Conservation (phyloP, 1,139 yeast genomes). For the Candida neerlandica region DNA sequence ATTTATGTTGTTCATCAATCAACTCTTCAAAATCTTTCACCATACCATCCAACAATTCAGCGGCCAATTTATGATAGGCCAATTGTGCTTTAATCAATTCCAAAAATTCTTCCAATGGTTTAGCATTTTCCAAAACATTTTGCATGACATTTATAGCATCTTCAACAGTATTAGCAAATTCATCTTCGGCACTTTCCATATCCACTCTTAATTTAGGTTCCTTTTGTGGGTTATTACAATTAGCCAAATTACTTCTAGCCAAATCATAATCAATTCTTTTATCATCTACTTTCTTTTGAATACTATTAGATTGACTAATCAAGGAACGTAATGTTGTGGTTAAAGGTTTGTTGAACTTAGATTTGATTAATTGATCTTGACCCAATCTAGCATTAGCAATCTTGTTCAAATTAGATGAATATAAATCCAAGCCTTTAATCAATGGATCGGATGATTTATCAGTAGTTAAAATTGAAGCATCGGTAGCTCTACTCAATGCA, state of each 20-base stretch:
- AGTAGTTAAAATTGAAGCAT: constrained; percentile 50
- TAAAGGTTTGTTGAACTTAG: constrained; percentile 72
- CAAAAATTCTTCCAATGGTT: constrained; percentile 68
- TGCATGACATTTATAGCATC: constrained; percentile 87
- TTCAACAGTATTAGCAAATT: constrained; percentile 87
- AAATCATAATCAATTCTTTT: constrained; percentile 81
- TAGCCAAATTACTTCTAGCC: constrained; percentile 66
- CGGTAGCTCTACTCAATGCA: constrained; percentile 79
- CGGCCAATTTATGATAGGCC: constrained; percentile 79
- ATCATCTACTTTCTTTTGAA: constrained; percentile 76
- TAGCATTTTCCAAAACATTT: constrained; percentile 74
- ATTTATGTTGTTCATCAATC: constrained; percentile 48
- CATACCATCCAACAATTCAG: constrained; percentile 67
- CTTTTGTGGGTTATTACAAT: constrained; percentile 70
- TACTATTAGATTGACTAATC: constrained; percentile 65
- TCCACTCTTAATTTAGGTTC: constrained; percentile 75
- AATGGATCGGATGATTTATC: constrained; percentile 50
- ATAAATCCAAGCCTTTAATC: constrained; percentile 45
- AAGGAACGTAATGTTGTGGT: constrained; percentile 64
- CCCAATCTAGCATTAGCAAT: constrained; percentile 84
- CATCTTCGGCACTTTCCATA: constrained; percentile 87
- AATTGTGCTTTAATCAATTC: constrained; percentile 80
- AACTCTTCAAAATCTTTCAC: constrained; percentile 66
- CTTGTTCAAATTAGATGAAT: constrained; percentile 52
- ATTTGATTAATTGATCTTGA: constrained; percentile 74